Conservation (phyloP, 345 rosid genomes). For the Eucalyptus paniculata region DNA sequence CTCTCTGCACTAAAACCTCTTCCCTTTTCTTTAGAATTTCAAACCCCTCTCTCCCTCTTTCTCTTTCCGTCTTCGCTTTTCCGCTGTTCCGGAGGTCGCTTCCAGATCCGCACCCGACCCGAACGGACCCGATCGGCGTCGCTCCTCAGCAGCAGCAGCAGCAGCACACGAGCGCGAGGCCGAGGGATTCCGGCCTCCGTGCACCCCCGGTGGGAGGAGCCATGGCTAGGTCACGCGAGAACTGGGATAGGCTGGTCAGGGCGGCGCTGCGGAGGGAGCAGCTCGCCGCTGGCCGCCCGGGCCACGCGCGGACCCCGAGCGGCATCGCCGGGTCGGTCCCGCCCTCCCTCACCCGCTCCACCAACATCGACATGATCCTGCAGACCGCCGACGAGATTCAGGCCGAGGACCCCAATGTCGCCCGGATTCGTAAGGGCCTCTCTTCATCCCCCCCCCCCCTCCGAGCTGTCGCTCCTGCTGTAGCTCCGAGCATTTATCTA, state of each 20-base stretch:
- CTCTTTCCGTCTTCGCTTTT: background rate
- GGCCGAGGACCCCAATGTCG: slow-evolving; percentile 61
- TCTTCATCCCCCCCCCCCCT: background rate
- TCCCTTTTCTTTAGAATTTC: background rate
- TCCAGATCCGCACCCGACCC: background rate
- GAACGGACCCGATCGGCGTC: background rate
- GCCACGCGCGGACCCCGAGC: slow-evolving; percentile 39
- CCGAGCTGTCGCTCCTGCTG: background rate
- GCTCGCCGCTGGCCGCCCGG: slow-evolving; percentile 43
- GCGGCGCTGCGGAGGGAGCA: slow-evolving; percentile 82
- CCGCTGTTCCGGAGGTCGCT: background rate
- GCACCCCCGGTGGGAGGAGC: background rate
- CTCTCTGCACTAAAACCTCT: background rate
- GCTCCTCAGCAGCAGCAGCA: background rate
- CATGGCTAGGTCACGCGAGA: slow-evolving; percentile 61
- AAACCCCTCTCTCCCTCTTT: background rate
- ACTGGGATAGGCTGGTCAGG: slow-evolving; percentile 85
- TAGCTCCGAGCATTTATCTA: background rate
- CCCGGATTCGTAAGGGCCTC: slow-evolving; percentile 60
- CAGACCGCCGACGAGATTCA: slow-evolving; percentile 98
- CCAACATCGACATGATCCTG: slow-evolving; percentile 78
- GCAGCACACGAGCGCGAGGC: background rate
- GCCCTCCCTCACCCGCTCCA: slow-evolving; percentile 72
- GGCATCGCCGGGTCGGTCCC: slow-evolving; percentile 89
- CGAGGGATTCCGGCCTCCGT: background rate